These are phyloP conservation scores for Suillus americanus DNA, from an alignment of 768 basidiomycete species.

Conservation along the genomic window DNA sequence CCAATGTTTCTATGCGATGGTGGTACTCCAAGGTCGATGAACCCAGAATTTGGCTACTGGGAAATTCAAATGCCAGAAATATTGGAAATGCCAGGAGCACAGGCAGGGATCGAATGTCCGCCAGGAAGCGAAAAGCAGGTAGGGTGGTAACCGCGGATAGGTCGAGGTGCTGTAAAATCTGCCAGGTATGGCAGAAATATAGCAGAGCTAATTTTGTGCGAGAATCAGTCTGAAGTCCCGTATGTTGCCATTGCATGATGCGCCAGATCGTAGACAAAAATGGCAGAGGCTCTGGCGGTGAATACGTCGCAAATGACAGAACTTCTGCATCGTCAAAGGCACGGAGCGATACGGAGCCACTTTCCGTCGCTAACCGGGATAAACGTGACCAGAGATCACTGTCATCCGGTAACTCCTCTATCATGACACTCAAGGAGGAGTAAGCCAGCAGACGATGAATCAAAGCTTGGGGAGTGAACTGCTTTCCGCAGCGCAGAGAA, in stretches of 20 bases:
- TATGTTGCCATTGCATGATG: neutral
- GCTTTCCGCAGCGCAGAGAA: neutral
- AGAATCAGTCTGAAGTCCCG: neutral
- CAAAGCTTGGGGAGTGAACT: neutral
- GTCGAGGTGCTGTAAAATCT: neutral
- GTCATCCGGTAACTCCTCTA: neutral
- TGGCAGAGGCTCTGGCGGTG: neutral
- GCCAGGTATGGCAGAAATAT: neutral
- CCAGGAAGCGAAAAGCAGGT: neutral
- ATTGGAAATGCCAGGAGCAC: neutral
- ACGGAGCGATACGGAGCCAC: accelerated
- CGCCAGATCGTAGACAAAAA: neutral
- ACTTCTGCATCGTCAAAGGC: neutral
- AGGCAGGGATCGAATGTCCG: neutral
- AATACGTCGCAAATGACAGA: neutral
- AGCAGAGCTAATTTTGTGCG: neutral
- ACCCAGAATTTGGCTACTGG: too few species aligned
- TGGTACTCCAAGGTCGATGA: neutral
- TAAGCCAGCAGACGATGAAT: neutral
- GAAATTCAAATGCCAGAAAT: neutral
- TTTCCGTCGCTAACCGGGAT: neutral
- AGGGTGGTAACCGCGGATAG: neutral
- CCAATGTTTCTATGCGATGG: neutral
- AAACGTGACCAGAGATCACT: neutral
- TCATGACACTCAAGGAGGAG: neutral